Evolutionary conservation across 352 stramenopile genomes (phyloP).

Genomic region (Globisporangium barbulae): DNA sequence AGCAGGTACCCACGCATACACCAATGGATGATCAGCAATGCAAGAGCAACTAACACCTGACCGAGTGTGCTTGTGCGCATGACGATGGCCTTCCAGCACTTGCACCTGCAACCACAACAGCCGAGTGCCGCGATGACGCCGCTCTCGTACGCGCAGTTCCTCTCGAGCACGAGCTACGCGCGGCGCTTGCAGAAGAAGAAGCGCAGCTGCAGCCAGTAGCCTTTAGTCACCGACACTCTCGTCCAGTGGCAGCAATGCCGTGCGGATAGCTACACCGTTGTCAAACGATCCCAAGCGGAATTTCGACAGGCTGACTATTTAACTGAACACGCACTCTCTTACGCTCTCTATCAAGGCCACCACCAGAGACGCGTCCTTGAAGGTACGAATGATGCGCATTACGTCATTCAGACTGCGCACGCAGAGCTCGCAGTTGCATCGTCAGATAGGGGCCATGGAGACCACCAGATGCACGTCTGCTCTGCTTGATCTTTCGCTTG

Average conservation of each 20-base stretch:
- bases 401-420: too few species aligned
- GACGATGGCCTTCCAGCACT: background rate
- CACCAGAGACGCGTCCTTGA: background rate
- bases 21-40: background rate
- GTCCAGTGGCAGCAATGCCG: too few species aligned
- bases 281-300: background rate
- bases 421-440: too few species aligned
- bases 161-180: slow-evolving; percentile 55
- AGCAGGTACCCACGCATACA: background rate
- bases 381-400: background rate
- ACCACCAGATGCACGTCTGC: too few species aligned
- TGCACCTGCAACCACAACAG: slow-evolving; percentile 11
- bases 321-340: background rate
- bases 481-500: too few species aligned
- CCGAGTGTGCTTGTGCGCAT: background rate
- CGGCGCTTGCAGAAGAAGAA: slow-evolving; percentile 29
- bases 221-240: background rate
- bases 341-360: background rate
- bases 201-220: slow-evolving; percentile 4
- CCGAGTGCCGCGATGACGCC: slow-evolving; percentile 15
- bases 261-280: background rate
- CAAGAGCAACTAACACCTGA: background rate
- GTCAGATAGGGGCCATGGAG: too few species aligned
- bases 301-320: background rate
- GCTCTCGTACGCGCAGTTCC: slow-evolving; percentile 41